A percentile compares a stretch with the other conserved stretches of the same genome.
phyloP scores from a whole-genome alignment of 129 eudicot genomes.

The Flaveria brownii region DNA sequence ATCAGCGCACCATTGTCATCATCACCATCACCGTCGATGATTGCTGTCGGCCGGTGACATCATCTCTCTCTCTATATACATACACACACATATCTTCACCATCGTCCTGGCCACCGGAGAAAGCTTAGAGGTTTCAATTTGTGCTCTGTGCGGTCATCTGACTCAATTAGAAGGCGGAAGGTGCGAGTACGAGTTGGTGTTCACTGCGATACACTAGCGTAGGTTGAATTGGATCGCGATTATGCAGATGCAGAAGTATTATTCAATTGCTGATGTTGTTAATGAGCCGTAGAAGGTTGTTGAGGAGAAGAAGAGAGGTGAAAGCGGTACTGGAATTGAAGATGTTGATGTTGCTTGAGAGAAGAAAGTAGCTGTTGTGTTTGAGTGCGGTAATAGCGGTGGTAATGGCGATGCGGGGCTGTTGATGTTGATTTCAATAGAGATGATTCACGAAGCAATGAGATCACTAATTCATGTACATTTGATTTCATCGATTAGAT shows the following conservation, averaged over 20 bases:
- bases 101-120: not conserved
- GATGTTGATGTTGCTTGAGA: constrained; percentile 22
- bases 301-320: constrained; percentile 28
- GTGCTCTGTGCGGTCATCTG: constrained; percentile 69
- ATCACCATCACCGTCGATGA: too few relatives aligned
- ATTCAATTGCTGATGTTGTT: constrained; percentile 73
- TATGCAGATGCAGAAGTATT: constrained; percentile 92
- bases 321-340: constrained; percentile 14
- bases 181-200: constrained; percentile 60
- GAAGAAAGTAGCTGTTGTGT: constrained; percentile 22
- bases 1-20: too few relatives aligned
- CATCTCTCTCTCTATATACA: too few relatives aligned
- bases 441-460: constrained; percentile 54
- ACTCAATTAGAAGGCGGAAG: constrained; percentile 47
- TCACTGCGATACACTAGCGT: constrained; percentile 77
- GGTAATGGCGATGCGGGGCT: constrained; percentile 39
- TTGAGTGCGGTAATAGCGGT: constrained; percentile 28
- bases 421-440: constrained; percentile 41
- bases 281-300: constrained; percentile 62
- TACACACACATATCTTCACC: not conserved
- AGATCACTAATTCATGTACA: constrained; percentile 71
- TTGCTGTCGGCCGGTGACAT: too few relatives aligned
- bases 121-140: not conserved
- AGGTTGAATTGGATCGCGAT: constrained; percentile 91
- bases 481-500: not conserved